Evolutionary conservation across 352 stramenopile genomes (phyloP), one percentile per base, ranked within the genome.

Genomic region (Peronospora farinosa): DNA sequence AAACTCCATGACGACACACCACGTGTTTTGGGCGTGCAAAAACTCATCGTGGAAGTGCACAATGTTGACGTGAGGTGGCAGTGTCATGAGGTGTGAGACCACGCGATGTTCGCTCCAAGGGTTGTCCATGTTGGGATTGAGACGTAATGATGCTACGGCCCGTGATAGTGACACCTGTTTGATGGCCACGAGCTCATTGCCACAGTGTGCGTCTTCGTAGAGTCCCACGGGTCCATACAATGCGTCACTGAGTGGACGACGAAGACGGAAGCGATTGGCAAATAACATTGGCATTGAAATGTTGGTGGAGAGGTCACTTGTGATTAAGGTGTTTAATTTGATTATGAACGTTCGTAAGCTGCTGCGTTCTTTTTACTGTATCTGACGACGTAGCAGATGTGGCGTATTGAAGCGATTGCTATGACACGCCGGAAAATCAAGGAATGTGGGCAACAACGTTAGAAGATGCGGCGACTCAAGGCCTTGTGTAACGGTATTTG

Each of bases 1-100:
- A 33, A 67, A 69, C 9, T 82, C 75, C 60, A 81, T 81, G 28
- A 81, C 67, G 10, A 86, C 48, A 43, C 57, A 72, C 72, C 72
- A 79, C 28, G 51, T 60, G 31, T 59, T 53, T 15, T 68, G 41
- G 8, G 16, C 54, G n/a, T 78, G 58, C 23, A 78, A 17, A 45
- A 84, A 86, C 21, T 74, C 52, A 30, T 57, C 31, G 16, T 41
- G 63, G 21, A 74, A 67, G 8, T 48, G 57, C n/a, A 86, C 57
- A 28, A 84, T 60, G 47, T 78, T 77, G 9, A 50, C 39, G 39
- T 86, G 67, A 9, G 40, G 31, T 9, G 44, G 58, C 32, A 69
- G 55, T 7, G 52, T 32, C 51, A 54, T 51, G 21, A 77, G 60
- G 5, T 30, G 33, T 15, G 54, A 40, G 35, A 67, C 40, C 30